Conservation (phyloP, 169 alveolate species). For the Cystoisospora suis region DNA sequence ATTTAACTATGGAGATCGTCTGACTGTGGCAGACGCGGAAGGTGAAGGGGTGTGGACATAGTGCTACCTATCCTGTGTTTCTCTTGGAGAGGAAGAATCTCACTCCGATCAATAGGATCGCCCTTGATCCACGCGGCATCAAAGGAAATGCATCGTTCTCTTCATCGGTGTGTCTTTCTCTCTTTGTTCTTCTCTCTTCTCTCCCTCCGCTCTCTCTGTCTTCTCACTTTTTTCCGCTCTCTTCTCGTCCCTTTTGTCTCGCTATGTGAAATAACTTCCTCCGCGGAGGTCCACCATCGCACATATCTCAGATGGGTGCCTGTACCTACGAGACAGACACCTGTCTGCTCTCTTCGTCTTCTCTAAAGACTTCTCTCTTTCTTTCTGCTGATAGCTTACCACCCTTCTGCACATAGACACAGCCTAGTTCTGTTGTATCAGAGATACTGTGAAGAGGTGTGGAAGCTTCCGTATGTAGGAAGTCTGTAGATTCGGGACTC, state of each 20-base stretch:
- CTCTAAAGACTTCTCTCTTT: too few relatives aligned
- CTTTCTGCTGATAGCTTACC: too few relatives aligned
- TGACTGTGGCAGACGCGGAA: neutral
- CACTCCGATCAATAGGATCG: too few relatives aligned
- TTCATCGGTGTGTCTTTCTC: neutral
- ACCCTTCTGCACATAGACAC: too few relatives aligned
- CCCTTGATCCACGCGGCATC: too few relatives aligned
- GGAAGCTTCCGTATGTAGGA: too few relatives aligned
- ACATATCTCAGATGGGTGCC: too few relatives aligned
- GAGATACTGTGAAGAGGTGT: too few relatives aligned
- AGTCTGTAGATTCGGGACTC: too few relatives aligned
- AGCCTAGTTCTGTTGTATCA: too few relatives aligned
- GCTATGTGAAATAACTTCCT: neutral
- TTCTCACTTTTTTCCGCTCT: neutral
- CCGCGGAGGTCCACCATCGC: neutral
- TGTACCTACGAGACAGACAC: too few relatives aligned
- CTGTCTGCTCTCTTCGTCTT: too few relatives aligned
- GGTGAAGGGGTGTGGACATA: neutral
- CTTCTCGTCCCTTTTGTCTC: neutral
- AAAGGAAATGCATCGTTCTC: neutral
- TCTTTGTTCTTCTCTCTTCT: neutral
- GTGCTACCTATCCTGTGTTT: neutral
- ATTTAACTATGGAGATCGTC: neutral
- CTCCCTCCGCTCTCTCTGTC: neutral
- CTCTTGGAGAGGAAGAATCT: neutral